These are phyloP conservation scores for Pseudopyricularia cyperi DNA, from an alignment of 2,329 filamentous ascomycete species.

Conservation along the genomic window DNA sequence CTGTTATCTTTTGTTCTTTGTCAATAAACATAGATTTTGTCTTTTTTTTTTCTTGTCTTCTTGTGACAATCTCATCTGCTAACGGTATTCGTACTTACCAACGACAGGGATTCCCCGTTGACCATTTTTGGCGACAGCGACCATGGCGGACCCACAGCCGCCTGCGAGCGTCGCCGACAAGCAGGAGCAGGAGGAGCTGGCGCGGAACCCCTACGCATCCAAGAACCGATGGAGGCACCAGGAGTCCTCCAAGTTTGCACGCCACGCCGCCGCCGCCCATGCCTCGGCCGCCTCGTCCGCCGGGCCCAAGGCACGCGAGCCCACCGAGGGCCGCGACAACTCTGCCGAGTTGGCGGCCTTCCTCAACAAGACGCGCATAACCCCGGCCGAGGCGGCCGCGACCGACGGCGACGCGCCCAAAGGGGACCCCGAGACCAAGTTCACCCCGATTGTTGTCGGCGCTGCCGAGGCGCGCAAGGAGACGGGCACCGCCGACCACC, in stretches of 20 bases:
- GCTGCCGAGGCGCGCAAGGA: constrained; percentile 19
- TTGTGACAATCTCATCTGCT: not conserved
- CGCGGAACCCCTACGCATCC: constrained; percentile 40
- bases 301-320: constrained; percentile 17
- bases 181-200: constrained; percentile 17
- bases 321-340: constrained; percentile 22
- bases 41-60: not conserved
- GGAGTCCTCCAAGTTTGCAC: constrained; percentile 43
- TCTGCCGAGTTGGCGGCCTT: constrained; percentile 42
- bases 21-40: not conserved
- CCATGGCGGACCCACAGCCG: constrained; percentile 6
- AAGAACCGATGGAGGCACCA: constrained; percentile 49
- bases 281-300: constrained; percentile 10
- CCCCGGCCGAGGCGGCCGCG: constrained; percentile 18
- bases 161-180: constrained; percentile 3
- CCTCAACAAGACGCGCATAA: constrained; percentile 39
- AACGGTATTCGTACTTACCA: not conserved
- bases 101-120: not conserved
- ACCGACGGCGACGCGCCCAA: not conserved
- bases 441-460: constrained; percentile 36
- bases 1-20: not conserved
- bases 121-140: constrained; percentile 1
- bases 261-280: constrained; percentile 24
- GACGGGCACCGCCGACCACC: constrained; percentile 4
- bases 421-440: constrained; percentile 10